phyloP scores from a whole-genome alignment of 257 asterid species.

The Linderniella brevidens region DNA sequence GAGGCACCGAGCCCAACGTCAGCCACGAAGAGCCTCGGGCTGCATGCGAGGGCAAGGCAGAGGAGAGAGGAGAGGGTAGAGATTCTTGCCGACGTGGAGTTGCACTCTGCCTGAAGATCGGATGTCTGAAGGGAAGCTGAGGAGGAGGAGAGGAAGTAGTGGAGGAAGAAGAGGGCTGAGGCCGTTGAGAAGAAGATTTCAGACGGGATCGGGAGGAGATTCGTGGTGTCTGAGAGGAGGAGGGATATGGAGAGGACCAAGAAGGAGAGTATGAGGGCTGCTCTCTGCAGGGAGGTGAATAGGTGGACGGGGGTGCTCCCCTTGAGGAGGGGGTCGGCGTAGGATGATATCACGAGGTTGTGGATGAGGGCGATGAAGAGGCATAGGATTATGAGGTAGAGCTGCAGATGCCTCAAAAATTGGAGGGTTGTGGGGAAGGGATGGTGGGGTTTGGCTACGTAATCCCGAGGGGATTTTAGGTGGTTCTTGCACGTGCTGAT shows the following conservation, averaged over 20 bases:
- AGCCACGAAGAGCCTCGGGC: slow-evolving; percentile 38
- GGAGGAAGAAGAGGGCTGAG: slow-evolving; percentile 52
- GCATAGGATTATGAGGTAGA: slow-evolving; percentile 37
- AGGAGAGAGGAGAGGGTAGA: slow-evolving; percentile 33
- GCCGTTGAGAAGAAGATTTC: slow-evolving; percentile 63
- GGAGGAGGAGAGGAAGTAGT: slow-evolving; percentile 35
- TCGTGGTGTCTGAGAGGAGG: slow-evolving; percentile 48
- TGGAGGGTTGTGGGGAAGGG: slow-evolving; percentile 30
- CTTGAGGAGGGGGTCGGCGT: slow-evolving; percentile 65
- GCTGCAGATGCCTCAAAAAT: slow-evolving; percentile 38
- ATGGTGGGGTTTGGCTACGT: slow-evolving; percentile 61
- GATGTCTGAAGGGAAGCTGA: slow-evolving; percentile 73
- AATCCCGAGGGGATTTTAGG: slow-evolving; percentile 65
- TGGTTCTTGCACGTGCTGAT: slow-evolving; percentile 55
- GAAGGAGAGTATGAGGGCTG: slow-evolving; percentile 54
- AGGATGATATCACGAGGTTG: slow-evolving; percentile 38
- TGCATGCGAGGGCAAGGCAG: slow-evolving; percentile 42
- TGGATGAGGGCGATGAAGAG: slow-evolving; percentile 42
- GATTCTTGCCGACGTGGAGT: slow-evolving; percentile 34
- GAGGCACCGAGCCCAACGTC: slow-evolving; percentile 56
- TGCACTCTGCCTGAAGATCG: slow-evolving; percentile 75
- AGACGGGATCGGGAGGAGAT: slow-evolving; percentile 46
- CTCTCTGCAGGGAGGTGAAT: slow-evolving; percentile 61
- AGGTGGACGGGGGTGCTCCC: slow-evolving; percentile 74
- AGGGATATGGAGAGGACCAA: slow-evolving; percentile 40